Base-by-base conservation (phyloP, 805 yeast species). In the Metschnikowia matae region DNA sequence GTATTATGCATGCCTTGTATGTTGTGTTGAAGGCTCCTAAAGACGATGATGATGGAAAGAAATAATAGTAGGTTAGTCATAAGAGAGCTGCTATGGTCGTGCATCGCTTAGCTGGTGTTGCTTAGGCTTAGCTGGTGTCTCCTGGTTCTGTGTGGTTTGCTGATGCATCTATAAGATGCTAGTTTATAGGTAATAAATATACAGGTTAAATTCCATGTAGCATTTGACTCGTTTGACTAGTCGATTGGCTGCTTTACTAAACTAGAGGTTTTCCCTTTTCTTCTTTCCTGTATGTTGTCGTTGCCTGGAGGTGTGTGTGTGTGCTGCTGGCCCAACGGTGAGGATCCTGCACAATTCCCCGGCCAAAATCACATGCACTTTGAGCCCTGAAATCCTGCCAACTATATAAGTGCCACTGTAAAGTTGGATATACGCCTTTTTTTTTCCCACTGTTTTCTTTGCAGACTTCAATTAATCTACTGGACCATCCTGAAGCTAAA, bases 1-100 rank as follows among this genome's bases (percentile, higher is more conserved):
- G 94, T 8, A 75, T 87, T 33, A 64, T 88, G 53, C 96, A 88
- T 61, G 71, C 85, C 35, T 83, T 88, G 80, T 88, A 87, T 65
- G 85, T 87, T 59, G 87, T 89, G 50, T 81, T 44, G 40, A 44
- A 44, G 34, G 8, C 38, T 14, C 39, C 46, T 4, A 26, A 35
- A 26, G 34, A n/a, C n/a, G n/a, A n/a, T n/a, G n/a, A n/a, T n/a
- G n/a, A n/a, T n/a, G n/a, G n/a, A n/a, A n/a, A n/a, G n/a, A n/a
- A n/a, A n/a, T n/a, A n/a, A n/a, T n/a, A n/a, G n/a, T n/a, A n/a
- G n/a, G n/a, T n/a, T n/a, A n/a, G 29, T 26, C 29, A 2, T 26
- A 8, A 26, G 29, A 8, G 29, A 36, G 40, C 21, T 20, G 21
- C 15, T 18, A 34, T 14, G 14, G 21, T 20, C 39, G n/a, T 23